Evolutionary conservation across 352 stramenopile genomes (phyloP), one percentile per base, ranked within the genome.

Genomic region (Pythium oligandrum): DNA sequence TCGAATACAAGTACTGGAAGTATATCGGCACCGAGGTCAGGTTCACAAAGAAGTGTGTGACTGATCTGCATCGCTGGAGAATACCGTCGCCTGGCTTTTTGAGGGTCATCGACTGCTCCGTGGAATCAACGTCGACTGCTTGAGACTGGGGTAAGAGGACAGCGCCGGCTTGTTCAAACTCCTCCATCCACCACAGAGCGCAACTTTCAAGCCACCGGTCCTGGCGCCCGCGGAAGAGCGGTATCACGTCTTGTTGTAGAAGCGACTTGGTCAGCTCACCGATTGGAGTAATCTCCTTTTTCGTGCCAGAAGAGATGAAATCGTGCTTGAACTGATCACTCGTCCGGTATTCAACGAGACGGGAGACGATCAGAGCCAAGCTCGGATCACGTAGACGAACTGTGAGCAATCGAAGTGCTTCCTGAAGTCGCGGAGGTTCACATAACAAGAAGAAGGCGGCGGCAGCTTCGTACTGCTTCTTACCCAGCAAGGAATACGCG

Each of bases 401-500:
- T 3, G 80, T 73, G 42, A 98, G 86, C 33, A 97, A 77, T 42
- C 96, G 88, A 51, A 98, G 61, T 3, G 94, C 86, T 50, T 96
- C 91, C 73, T 98, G 93, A 32, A 97, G 71, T 10, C 93, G 87
- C 17, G 93, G 93, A 3, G 95, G 95, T 45, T 98, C 77, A 44
- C 89, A 86, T 26, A 98, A 60, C 17, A 98, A 68, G 68, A 98
- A 98, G 59, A 98, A 98, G 4, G 88, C 81, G 7, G 92, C 83
- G 8, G 93, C 93, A 8, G 71, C 64, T 49, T 85, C 70, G 63
- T 97, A 98, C 44, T 93, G 86, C 35, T 96, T 91, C 63, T 98
- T 98, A 36, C 86, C 77, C 7, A 98, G 69, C 42, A 98, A 66
- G 44, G 93, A 97, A 66, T 97, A 98, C 5, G 93, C 95, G 66